Base-by-base conservation (phyloP, 2,329 filamentous ascomycete genomes). In the Stemphylium lycopersici region DNA sequence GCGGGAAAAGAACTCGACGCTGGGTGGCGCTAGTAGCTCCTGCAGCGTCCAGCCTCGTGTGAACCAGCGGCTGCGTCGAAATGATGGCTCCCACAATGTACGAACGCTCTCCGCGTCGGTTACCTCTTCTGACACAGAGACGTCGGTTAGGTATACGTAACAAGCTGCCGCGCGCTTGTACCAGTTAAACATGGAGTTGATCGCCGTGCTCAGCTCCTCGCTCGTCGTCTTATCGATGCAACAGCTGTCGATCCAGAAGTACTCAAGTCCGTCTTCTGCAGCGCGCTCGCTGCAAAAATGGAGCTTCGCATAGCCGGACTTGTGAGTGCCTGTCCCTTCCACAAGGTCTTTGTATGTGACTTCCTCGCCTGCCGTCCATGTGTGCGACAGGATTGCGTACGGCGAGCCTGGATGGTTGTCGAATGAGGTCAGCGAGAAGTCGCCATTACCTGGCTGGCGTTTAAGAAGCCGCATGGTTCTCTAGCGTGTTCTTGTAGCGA, bases 1-100 rank as follows among this genome's bases (percentile, higher is more conserved):
- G 10, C 10, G 7, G 4, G 47, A 49, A 37, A 49, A 49, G 29
- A 49, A 49, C 26, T 49, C 26, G 18, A 49, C 37, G n/a, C 12
- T 22, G 12, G 37, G 8, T 12, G 45, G 45, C n/a, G 45, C 45
- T 2, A 48, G 18, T 7, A 33, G 31, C 31, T 33, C 31, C n/a
- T 33, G 11, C 31, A 33, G 31, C 31, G 31, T 33, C 31, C 31
- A 33, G 31, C 31, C 31, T 3, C 31, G 31, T 33, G 31, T 12
- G n/a, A 33, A 33, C n/a, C 31, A 33, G 11, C 31, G 31, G 43
- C 43, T 36, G 8, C 43, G 29, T 33, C 24, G 20, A 46, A 55
- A 55, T 2, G n/a, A 32, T n/a, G 16, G 13, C 29, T 49, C 38
- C 52, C 46, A 58, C 4, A 33, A 29, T 20, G 4, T 22, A 3